phyloP scores from a whole-genome alignment of 169 alveolate species.

The Perkinsus chesapeaki region DNA sequence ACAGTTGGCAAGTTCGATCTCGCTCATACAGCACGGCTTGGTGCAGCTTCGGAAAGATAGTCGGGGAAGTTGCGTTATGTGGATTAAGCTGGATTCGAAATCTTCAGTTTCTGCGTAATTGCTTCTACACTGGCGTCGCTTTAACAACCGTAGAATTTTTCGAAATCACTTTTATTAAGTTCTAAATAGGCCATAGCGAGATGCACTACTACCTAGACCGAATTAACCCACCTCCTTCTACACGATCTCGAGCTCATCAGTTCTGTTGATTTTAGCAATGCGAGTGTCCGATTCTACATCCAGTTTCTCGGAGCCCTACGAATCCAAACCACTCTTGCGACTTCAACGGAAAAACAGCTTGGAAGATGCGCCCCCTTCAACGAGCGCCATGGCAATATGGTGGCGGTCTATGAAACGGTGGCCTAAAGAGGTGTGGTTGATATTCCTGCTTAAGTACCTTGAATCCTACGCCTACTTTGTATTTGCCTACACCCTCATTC shows the following conservation, averaged over 20 bases:
- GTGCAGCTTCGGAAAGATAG: too few relatives aligned
- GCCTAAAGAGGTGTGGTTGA: slow-evolving; percentile 5
- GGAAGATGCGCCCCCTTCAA: neutral
- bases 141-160: too few relatives aligned
- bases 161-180: too few relatives aligned
- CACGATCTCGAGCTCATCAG: neutral
- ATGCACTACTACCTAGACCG: too few relatives aligned
- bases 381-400: neutral
- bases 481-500: slow-evolving; percentile 3
- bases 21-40: too few relatives aligned
- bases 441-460: slow-evolving; percentile 10
- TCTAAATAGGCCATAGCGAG: too few relatives aligned
- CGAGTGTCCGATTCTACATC: neutral
- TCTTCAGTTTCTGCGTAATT: too few relatives aligned
- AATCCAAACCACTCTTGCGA: neutral
- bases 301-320: neutral
- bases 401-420: neutral
- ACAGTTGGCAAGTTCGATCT: too few relatives aligned
- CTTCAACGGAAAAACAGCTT: neutral
- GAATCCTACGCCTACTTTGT: slow-evolving; percentile 18
- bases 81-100: too few relatives aligned
- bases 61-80: too few relatives aligned
- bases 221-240: too few relatives aligned
- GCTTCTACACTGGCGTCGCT: too few relatives aligned
- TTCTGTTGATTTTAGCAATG: neutral